Evolutionary conservation across 495 filamentous ascomycete species (phyloP).

Genomic region (Aspergillus carlsbadensis): DNA sequence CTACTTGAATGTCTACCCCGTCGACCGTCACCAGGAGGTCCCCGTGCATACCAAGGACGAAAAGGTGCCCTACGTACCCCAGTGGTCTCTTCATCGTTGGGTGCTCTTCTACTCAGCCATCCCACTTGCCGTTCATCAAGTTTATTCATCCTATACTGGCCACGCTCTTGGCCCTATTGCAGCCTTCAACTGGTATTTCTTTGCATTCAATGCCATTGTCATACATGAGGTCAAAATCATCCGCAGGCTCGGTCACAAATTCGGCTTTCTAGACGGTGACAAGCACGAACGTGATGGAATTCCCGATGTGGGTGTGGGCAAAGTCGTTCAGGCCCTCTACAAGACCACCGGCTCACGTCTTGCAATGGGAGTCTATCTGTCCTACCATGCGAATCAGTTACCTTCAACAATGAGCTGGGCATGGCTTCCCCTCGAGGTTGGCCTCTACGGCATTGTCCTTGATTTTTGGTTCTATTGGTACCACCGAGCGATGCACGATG

Average conservation of each 20-base stretch:
- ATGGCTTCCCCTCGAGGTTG: conserved; percentile 39
- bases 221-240: conserved; percentile 33
- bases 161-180: conserved; percentile 29
- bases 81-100: conserved; percentile 40
- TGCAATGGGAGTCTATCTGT: conserved; percentile 21
- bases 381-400: conserved; percentile 19
- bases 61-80: conserved; percentile 37
- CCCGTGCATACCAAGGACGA: conserved; percentile 39
- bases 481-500: conserved; percentile 44
- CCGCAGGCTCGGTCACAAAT: conserved; percentile 24
- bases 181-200: conserved; percentile 39
- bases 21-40: conserved; percentile 31
- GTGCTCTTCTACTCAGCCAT: conserved; percentile 38
- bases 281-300: conserved; percentile 28
- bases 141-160: conserved; percentile 31
- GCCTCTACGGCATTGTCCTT: conserved; percentile 41
- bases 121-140: conserved; percentile 37
- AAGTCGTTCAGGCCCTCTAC: conserved; percentile 24
- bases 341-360: conserved; percentile 23
- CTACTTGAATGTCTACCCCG: conserved; percentile 34
- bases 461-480: conserved; percentile 51
- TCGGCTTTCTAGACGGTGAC: conserved; percentile 29
- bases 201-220: conserved; percentile 31
- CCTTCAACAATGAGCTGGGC: conserved; percentile 26
- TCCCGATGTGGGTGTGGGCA: conserved; percentile 25